A percentile compares a stretch with the other conserved stretches of the same genome.
Conservation (phyloP, 2,329 filamentous ascomycete genomes). For the Fusarium redolens region DNA sequence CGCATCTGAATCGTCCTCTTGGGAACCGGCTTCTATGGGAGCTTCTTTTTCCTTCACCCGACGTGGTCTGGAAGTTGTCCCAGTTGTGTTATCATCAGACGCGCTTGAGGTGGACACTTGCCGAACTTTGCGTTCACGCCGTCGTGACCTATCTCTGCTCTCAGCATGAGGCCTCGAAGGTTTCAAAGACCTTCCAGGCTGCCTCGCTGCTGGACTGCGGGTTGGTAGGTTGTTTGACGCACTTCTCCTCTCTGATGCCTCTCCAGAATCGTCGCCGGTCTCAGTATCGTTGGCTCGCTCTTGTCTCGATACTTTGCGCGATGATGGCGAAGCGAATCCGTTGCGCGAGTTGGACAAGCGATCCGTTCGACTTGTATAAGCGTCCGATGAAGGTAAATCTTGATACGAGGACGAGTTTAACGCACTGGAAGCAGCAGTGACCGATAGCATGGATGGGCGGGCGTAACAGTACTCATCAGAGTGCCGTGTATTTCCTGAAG, state of each 20-base stretch:
- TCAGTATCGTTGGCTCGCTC: constrained; percentile 28
- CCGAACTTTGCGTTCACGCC: constrained; percentile 33
- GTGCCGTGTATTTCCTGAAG: constrained; percentile 49
- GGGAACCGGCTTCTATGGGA: constrained; percentile 55
- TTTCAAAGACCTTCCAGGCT: constrained; percentile 22
- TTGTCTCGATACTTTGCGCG: constrained; percentile 33
- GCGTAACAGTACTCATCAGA: constrained; percentile 55
- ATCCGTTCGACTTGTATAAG: constrained; percentile 30
- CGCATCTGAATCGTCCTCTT: constrained; percentile 60
- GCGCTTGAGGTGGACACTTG: constrained; percentile 42
- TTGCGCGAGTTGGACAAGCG: constrained; percentile 17
- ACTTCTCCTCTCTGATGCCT: constrained; percentile 32
- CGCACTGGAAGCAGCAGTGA: constrained; percentile 68
- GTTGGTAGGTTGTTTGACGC: constrained; percentile 25
- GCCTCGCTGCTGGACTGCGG: constrained; percentile 31
- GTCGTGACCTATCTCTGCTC: constrained; percentile 32
- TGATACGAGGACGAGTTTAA: constrained; percentile 52
- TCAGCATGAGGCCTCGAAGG: constrained; percentile 26
- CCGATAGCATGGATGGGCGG: constrained; percentile 60
- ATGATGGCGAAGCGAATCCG: constrained; percentile 17
- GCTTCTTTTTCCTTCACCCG: constrained; percentile 48
- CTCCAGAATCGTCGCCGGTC: constrained; percentile 39
- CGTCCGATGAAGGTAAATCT: constrained; percentile 37
- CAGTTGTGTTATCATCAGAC: constrained; percentile 42
- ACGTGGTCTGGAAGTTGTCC: constrained; percentile 40